Evolutionary conservation across 495 filamentous ascomycete species (phyloP), one percentile per base, ranked within the genome.

Genomic region (Hyaloscypha finlandica): DNA sequence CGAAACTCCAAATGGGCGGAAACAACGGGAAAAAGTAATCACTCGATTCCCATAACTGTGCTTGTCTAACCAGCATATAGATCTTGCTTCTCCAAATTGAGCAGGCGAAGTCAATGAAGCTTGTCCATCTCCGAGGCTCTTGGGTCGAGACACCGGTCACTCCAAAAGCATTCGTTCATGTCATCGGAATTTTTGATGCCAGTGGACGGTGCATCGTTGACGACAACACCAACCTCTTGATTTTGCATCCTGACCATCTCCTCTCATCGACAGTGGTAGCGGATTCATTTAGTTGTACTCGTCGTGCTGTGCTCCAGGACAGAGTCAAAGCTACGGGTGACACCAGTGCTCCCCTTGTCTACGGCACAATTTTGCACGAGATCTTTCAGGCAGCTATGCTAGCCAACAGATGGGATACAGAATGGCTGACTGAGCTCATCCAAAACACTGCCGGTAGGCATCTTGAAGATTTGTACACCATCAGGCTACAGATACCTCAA

Each of bases 171-270:
- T 92, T 87, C 74, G 87, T 98, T 61, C 92, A 97, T 77, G 77
- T 97, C 62, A 89, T 97, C 64, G 93, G 93, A n/a, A 79, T 85
- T 22, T 96, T 97, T 71, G 66, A 70, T 53, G 80, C 89, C 62
- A 68, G 79, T 5, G 79, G 77, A 12, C 89, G 90, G 6, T 89
- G 87, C 74, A 84, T 92, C 67, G 78, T 89, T 64, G 89, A 93
- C 75, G 92, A 97, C 74, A 77, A 80, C 30, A 80, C 89, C 61
- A 91, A 96, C 71, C 90, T 97, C 80, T 78, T 99, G 45, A 94
- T 99, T 70, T 81, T 99, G 14, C 93, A 99, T 74, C 95, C 95
- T 3, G 95, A 99, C 76, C 94, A 97, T 78, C 85, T 99, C 29
- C 89, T 99, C 60, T 97, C 95, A 12, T 89, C 94, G 2, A 97